These are phyloP conservation scores for Aspergillus uvarum DNA, from an alignment of 2,329 filamentous ascomycete genomes.

Conservation along the genomic window DNA sequence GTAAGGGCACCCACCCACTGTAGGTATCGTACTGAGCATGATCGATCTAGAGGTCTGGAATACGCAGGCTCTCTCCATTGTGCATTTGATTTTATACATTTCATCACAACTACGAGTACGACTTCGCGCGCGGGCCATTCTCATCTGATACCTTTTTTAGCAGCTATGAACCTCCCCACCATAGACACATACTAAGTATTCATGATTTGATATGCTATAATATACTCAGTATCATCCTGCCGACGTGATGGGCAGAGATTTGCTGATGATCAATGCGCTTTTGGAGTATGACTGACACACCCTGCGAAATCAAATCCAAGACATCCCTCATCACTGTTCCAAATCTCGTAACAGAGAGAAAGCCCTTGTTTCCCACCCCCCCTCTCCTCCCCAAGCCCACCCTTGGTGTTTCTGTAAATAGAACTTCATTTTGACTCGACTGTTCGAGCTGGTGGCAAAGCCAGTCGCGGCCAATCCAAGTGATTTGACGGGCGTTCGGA, in stretches of 20 bases:
- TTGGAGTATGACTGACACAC: not conserved
- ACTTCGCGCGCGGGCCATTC: no score
- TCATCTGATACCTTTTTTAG: no score
- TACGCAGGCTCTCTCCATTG: not conserved
- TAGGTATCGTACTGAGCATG: no score
- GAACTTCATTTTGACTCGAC: not conserved
- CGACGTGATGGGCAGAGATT: not conserved
- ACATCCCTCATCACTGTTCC: not conserved
- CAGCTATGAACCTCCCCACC: no score
- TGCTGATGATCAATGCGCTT: not conserved
- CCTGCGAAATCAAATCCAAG: not conserved
- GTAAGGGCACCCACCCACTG: not conserved
- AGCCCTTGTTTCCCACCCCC: not conserved
- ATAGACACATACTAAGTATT: no score
- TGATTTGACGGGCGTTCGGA: slow-evolving; percentile 1
- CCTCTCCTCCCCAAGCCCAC: not conserved
- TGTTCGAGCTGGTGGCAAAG: slow-evolving; percentile 7
- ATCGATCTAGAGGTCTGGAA: not conserved
- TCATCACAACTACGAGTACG: no score
- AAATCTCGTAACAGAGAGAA: not conserved
- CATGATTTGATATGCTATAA: no score
- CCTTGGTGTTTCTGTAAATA: slow-evolving; percentile 11
- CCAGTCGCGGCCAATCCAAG: not conserved
- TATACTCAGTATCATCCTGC: no score
- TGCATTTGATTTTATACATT: not conserved